Conservation (phyloP, 495 filamentous ascomycete genomes). For the Sordaria brevicollis region DNA sequence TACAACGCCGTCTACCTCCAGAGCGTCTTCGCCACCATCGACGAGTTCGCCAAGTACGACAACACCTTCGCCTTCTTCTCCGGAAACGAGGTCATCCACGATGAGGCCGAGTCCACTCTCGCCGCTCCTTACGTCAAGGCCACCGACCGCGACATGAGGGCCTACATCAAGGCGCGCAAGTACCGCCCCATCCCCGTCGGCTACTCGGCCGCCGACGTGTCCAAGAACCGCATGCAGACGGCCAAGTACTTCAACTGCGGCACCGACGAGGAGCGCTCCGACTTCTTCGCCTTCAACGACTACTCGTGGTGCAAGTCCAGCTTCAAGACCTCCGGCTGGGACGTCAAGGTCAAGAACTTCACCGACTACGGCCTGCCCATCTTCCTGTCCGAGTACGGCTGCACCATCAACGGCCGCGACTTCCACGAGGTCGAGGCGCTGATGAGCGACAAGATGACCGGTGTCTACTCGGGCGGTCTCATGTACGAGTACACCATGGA, state of each 20-base stretch:
- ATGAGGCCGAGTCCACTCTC: constrained; percentile 57
- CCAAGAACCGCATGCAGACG: constrained; percentile 80
- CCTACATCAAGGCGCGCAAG: constrained; percentile 64
- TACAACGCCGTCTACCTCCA: constrained; percentile 93
- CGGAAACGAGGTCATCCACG: constrained; percentile 95
- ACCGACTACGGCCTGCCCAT: constrained; percentile 83
- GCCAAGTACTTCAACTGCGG: constrained; percentile 96
- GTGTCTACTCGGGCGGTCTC: constrained; percentile 90
- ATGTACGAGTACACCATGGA: constrained; percentile 95
- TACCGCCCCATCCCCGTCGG: constrained; percentile 82
- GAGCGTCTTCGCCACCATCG: constrained; percentile 88
- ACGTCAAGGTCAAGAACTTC: constrained; percentile 85
- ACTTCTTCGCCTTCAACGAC: constrained; percentile 98
- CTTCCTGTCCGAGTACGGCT: constrained; percentile 96
- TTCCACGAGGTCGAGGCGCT: constrained; percentile 75
- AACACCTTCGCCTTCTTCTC: constrained; percentile 97
- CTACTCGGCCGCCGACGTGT: constrained; percentile 86
- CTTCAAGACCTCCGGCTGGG: constrained; percentile 73
- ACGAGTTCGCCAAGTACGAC: constrained; percentile 76
- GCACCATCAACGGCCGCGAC: constrained; percentile 65
- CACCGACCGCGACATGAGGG: constrained; percentile 82
- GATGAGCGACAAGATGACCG: constrained; percentile 75
- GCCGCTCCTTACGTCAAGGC: constrained; percentile 89
- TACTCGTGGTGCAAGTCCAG: constrained; percentile 96
- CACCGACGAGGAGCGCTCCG: constrained; percentile 70